Base-by-base conservation (phyloP, 306 rosid species). In the Phaseolus lunatus region DNA sequence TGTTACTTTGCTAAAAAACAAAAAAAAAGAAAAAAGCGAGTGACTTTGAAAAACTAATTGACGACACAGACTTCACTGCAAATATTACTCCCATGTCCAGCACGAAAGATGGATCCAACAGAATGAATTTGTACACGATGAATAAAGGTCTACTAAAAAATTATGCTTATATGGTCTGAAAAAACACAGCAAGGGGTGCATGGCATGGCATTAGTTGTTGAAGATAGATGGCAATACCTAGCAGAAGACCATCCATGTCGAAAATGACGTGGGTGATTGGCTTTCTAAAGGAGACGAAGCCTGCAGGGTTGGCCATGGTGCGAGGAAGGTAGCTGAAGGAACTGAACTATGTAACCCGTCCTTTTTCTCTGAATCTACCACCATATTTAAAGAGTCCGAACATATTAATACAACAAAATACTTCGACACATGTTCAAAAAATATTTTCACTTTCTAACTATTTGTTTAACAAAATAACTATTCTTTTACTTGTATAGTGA, bases 241-340 rank as follows among this genome's bases (percentile, higher is more conserved):
- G 88, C 78, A 94, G 85, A 70, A 94, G 96, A 50, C 98, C 98
- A 79, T 94, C 98, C 98, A 95, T 95, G 80, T 95, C 97, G 77
- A 95, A 92, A 81, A 89, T 53, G 82, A 93, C 86, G 44, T 91
- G 96, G 11, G 88, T 79, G 81, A 91, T 87, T 81, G 84, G 72
- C 52, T 70, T 86, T 81, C 75, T 76, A 69, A 9, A 41, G 9
- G 85, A 31, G 61, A 73, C 76, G 52, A 56, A 50, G 35, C 5
- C 58, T 15, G 83, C 83, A 70, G 81, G 72, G 81, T 83, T 67
- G 47, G 84, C 89, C 98, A 94, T 94, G 56, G 77, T 70, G 65
- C 31, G 71, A 9, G 67, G 75, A 16, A 37, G 48, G 15, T 43
- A 9, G 22, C 20, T n/a, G 73, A 8, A 57, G 45, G 20, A 43